Conservation (phyloP, 2,329 filamentous ascomycete species). For the Sarocladium kiliense region DNA sequence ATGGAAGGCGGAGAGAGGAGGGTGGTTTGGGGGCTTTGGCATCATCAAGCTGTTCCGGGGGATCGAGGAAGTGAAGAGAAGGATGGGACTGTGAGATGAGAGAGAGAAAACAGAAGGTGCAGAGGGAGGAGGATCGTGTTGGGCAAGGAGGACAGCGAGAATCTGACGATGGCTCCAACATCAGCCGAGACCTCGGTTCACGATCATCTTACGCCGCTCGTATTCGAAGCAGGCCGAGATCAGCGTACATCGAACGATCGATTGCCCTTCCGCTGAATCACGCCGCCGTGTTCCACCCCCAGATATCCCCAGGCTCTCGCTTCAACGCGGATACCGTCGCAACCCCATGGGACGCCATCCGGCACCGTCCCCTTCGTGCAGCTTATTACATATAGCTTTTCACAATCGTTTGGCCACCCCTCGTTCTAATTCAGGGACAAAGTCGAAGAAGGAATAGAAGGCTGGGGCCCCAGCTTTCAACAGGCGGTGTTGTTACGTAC, state of each 20-base stretch:
- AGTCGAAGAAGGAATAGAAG: background rate
- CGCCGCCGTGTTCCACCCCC: background rate
- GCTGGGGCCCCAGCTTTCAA: background rate
- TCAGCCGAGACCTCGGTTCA: no score
- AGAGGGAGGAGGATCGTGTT: background rate
- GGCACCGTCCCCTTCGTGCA: background rate
- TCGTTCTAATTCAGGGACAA: background rate
- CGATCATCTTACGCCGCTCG: no score
- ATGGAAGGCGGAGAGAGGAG: background rate
- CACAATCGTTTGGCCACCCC: background rate
- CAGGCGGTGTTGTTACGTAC: background rate
- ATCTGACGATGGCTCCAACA: background rate
- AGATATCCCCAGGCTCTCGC: background rate
- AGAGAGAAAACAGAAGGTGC: background rate
- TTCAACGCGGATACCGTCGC: conserved; percentile 5
- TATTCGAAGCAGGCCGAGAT: no score
- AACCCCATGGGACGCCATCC: conserved; percentile 1
- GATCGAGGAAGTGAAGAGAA: background rate
- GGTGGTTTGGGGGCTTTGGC: background rate
- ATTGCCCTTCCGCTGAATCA: no score
- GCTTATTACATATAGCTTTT: no score
- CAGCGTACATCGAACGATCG: no score
- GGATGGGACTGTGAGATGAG: background rate
- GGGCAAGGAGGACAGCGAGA: background rate
- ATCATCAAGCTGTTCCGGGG: conserved; percentile 7